phyloP scores from a whole-genome alignment of 1,284 basidiomycete genomes.

The Cronartium quercuum region DNA sequence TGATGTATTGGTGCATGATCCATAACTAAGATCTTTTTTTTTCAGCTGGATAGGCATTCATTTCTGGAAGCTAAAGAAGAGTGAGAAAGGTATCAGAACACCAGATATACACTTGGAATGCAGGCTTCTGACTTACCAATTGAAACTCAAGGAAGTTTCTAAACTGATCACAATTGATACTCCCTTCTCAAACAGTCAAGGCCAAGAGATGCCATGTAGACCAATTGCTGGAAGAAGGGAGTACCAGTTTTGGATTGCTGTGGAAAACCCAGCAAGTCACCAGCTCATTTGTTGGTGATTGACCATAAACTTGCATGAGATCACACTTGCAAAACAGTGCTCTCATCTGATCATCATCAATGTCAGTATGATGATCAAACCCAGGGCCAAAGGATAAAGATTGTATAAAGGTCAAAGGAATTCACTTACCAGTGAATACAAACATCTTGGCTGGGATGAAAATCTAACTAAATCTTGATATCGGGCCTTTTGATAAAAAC shows the following conservation, averaged over 20 bases:
- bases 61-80: not conserved
- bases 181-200: not conserved
- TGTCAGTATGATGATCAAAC: not conserved
- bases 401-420: not conserved
- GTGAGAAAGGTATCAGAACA: not conserved
- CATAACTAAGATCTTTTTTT: too few species aligned
- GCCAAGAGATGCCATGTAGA: not conserved
- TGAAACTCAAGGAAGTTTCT: slow-evolving; percentile 11
- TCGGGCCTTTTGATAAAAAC: not conserved
- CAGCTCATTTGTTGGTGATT: not conserved
- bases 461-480: not conserved
- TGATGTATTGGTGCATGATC: not conserved
- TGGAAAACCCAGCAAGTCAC: not conserved
- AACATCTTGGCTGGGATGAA: not conserved
- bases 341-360: not conserved
- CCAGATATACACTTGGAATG: not conserved
- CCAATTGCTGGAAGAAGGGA: slow-evolving; percentile 3
- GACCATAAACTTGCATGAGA: not conserved
- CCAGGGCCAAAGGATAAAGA: not conserved
- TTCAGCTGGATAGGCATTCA: not conserved
- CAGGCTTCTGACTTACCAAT: not conserved
- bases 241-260: not conserved
- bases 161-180: not conserved
- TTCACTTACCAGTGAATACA: slow-evolving; percentile 11
- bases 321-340: not conserved